phyloP scores from a whole-genome alignment of 139 green algal genomes.

The Closterium sp. region DNA sequence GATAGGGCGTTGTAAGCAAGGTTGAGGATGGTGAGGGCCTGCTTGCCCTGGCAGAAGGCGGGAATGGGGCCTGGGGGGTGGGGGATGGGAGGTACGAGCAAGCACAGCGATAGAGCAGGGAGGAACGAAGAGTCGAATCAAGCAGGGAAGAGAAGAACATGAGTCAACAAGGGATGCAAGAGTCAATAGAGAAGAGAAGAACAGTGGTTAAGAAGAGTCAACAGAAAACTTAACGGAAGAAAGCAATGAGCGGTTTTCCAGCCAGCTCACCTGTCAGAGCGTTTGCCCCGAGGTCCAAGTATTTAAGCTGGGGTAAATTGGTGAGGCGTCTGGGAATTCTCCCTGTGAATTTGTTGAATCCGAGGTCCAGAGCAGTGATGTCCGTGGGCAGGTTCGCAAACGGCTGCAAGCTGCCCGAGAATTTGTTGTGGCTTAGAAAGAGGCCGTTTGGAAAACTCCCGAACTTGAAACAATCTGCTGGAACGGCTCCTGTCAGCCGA shows the following conservation, averaged over 20 bases:
- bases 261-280: neutral
- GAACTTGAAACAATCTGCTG: neutral
- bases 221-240: no score
- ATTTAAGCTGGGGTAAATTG: neutral
- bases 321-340: neutral
- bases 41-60: neutral
- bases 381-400: neutral
- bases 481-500: neutral
- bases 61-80: neutral
- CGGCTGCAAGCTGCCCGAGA: neutral
- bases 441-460: neutral
- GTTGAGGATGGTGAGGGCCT: neutral
- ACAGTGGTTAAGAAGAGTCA: no score
- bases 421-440: neutral
- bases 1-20: neutral
- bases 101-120: no score
- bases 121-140: no score
- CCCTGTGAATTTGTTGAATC: neutral
- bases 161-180: no score
- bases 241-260: neutral
- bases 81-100: neutral
- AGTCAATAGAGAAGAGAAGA: no score
- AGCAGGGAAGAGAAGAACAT: no score
- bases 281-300: neutral
- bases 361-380: neutral